Evolutionary conservation across 176 grass and related monocot genomes (phyloP).

Genomic region (Rhynchospora breviuscula): DNA sequence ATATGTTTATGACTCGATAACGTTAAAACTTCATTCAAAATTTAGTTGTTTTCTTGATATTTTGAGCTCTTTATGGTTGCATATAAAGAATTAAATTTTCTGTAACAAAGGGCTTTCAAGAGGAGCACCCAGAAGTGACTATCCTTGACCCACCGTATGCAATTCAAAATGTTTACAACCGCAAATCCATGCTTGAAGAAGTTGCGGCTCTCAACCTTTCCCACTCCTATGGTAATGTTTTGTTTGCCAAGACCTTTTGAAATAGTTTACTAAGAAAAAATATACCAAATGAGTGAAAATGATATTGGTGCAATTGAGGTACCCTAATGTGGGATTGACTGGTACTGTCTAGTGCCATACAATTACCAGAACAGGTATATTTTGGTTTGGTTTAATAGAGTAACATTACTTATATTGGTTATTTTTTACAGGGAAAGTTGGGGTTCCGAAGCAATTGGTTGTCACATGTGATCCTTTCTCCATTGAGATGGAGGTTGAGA

Average conservation of each 20-base stretch:
- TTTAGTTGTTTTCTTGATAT: slow-evolving; percentile 3
- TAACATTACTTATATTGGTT: slow-evolving; percentile 6
- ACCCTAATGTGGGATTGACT: slow-evolving; percentile 4
- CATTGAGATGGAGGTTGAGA: slow-evolving; percentile 71
- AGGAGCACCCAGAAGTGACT: slow-evolving; percentile 85
- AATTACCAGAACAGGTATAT: not conserved
- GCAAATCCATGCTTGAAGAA: slow-evolving; percentile 90
- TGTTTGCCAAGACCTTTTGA: not conserved
- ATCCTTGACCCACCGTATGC: slow-evolving; percentile 83
- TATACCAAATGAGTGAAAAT: not conserved
- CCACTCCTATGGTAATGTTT: slow-evolving; percentile 70
- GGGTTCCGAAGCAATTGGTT: slow-evolving; percentile 80
- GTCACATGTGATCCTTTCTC: slow-evolving; percentile 69
- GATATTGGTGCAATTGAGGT: not conserved
- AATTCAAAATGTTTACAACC: slow-evolving; percentile 71
- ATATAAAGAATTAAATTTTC: not conserved
- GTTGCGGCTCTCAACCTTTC: slow-evolving; percentile 80
- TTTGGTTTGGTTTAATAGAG: not conserved
- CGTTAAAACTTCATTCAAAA: not conserved
- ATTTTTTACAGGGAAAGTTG: slow-evolving; percentile 71
- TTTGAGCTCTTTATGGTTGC: not conserved
- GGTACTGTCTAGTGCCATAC: not conserved
- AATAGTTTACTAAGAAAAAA: not conserved
- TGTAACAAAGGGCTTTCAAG: slow-evolving; percentile 58
- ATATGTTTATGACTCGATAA: slow-evolving; percentile 25